Evolutionary conservation across 164 flowering plant genomes (phyloP).

Genomic region (Nymphaea thermarum): DNA sequence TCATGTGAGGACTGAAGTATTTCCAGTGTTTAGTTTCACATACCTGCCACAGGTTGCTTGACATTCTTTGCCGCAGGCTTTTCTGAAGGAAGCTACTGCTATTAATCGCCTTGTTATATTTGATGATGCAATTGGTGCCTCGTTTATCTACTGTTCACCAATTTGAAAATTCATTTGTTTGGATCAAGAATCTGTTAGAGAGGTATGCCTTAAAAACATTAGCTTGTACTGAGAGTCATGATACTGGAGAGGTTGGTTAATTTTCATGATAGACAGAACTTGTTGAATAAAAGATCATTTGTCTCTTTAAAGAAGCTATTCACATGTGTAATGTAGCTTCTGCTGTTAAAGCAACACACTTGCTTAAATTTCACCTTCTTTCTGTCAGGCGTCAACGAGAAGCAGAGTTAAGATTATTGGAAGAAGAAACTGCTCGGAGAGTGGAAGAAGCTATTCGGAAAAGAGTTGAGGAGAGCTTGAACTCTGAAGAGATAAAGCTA

Average conservation of each 20-base stretch:
- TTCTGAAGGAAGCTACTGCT: constrained; percentile 93
- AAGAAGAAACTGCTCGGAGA: constrained; percentile 91
- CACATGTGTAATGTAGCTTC: constrained; percentile 2
- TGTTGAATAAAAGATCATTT: constrained; percentile 1
- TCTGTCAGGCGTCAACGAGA: constrained; percentile 84
- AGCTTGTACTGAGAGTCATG: constrained; percentile 48
- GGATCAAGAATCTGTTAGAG: constrained; percentile 82
- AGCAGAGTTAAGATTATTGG: constrained; percentile 76
- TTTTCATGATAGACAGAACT: constrained; percentile 24
- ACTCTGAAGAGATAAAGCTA: constrained; percentile 53
- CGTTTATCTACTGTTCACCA: constrained; percentile 85
- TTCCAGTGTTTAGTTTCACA: constrained; percentile 37
- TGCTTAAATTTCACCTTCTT: constrained; percentile 20
- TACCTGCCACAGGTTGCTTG: constrained; percentile 66
- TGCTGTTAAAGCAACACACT: constrained; percentile 7
- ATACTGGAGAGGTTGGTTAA: constrained; percentile 43
- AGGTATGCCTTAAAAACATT: constrained; percentile 96
- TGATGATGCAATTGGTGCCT: constrained; percentile 86
- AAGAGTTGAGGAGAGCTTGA: constrained; percentile 76
- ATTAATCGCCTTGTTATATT: constrained; percentile 67
- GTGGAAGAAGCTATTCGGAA: constrained; percentile 76
- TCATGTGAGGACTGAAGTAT: constrained; percentile 14
- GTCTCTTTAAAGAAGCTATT: neutral
- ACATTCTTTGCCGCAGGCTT: constrained; percentile 82
- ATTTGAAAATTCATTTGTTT: constrained; percentile 86